Evolutionary conservation across 192 early-diverging fungal species (phyloP), one percentile per base, ranked within the genome.

Genomic region (Helicostylum pulchrum): DNA sequence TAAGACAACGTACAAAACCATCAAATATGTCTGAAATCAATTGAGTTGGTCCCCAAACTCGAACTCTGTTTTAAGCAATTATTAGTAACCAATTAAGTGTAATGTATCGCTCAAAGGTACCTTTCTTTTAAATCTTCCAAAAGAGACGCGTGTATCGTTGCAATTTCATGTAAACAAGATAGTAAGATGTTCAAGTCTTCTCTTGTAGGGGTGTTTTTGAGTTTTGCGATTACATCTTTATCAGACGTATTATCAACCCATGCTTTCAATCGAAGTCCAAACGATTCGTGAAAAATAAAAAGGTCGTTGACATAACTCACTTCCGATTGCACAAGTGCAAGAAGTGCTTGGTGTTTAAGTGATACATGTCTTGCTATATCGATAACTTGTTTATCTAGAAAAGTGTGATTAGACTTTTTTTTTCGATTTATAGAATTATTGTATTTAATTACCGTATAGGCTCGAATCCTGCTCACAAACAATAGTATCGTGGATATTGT

Each of bases 31-130:
- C 64, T 48, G 64, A 65, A 34, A 65, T 20, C 5, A 65, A 44
- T 45, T 65, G 64, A 32, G 64, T 65, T 20, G 64, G 64, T 17
- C 64, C 64, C 64, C 64, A 65, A n/a, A 65, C 9, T 30, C 49
- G 14, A 21, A 62, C 8, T 51, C 61, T 62, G 50, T 48, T 34
- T 51, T 43, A 21, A 23, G 51, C 12, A 26, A 60, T 12, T 26
- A 26, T 26, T 26, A 26, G 26, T 26, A 26, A 26, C 26, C 26
- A 26, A 26, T 26, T 26, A 26, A 26, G 26, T 2, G 26, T 26
- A 26, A 26, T 26, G 26, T 26, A 26, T 26, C 26, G 26, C 26
- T 26, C 26, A 26, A n/a, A 26, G 26, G 2, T 26, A 26, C 26
- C 26, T 26, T 26, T 26, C 26, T 26, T 26, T 26, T 26, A 26